A percentile compares a stretch with the other conserved stretches of the same genome.
Evolutionary conservation across 2,329 filamentous ascomycete species (phyloP).

Genomic region (Exutisphaerella laricina): DNA sequence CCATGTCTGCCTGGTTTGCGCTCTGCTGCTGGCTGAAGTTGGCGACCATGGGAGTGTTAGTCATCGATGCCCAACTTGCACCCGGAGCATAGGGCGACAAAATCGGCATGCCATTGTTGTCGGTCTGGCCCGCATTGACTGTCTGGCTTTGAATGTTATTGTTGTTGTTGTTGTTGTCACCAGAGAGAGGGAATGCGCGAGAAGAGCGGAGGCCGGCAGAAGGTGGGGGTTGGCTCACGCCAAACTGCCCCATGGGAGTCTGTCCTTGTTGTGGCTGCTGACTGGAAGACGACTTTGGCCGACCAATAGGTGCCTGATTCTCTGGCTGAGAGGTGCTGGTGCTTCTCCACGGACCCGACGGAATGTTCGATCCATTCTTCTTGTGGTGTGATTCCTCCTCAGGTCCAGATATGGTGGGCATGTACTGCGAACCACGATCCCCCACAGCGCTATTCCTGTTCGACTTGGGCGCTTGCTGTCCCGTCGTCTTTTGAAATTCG

Average conservation of each 20-base stretch:
- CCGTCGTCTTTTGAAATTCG: constrained; percentile 93
- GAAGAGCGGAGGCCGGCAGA: constrained; percentile 75
- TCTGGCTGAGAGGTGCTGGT: constrained; percentile 43
- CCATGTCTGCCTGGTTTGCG: constrained; percentile 84
- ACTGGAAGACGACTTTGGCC: constrained; percentile 73
- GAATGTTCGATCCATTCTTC: constrained; percentile 58
- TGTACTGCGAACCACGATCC: constrained; percentile 63
- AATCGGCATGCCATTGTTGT: constrained; percentile 60
- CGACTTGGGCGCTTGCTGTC: constrained; percentile 71
- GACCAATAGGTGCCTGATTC: constrained; percentile 50
- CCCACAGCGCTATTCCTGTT: constrained; percentile 88
- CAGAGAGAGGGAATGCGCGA: constrained; percentile 60
- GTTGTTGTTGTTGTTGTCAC: constrained; percentile 60
- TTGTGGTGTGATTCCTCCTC: constrained; percentile 50
- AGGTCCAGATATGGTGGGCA: constrained; percentile 66
- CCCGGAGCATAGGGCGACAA: constrained; percentile 79
- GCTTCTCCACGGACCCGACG: constrained; percentile 73
- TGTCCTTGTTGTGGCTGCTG: constrained; percentile 57
- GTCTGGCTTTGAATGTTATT: constrained; percentile 87
- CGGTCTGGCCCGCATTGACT: constrained; percentile 13
- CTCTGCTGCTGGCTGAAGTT: constrained; percentile 62
- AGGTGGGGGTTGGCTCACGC: constrained; percentile 63
- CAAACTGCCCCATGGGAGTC: constrained; percentile 81
- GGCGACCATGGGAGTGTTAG: constrained; percentile 91
- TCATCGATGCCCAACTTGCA: constrained; percentile 97